A percentile compares a stretch with the other conserved stretches of the same genome.
These are phyloP conservation scores for Cylindrotheca fusiformis DNA, from an alignment of 108 stramenopile species.

Conservation along the genomic window DNA sequence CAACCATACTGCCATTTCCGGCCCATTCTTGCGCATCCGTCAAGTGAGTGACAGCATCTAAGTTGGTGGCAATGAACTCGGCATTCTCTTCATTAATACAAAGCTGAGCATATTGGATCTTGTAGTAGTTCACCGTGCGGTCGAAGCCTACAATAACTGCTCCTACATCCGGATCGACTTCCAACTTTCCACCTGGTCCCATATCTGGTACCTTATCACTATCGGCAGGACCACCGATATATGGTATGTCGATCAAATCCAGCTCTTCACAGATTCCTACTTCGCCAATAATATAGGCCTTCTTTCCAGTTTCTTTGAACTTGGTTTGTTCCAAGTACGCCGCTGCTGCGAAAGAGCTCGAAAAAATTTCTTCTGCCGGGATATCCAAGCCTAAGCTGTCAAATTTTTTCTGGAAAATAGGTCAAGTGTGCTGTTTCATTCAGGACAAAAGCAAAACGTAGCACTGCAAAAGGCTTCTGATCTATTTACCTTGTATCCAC, in stretches of 20 bases:
- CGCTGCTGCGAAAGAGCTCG: constrained; percentile 93
- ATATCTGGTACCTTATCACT: constrained; percentile 81
- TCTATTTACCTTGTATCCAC: background rate
- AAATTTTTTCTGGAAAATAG: constrained; percentile 96
- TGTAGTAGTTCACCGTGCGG: constrained; percentile 96
- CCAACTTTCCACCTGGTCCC: constrained; percentile 84
- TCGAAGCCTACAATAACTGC: constrained; percentile 95
- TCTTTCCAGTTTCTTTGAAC: constrained; percentile 93
- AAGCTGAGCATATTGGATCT: constrained; percentile 97
- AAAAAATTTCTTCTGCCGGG: constrained; percentile 93
- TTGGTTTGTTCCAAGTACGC: constrained; percentile 97
- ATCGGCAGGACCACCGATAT: constrained; percentile 94
- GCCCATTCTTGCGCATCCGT: constrained; percentile 99
- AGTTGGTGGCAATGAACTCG: constrained; percentile 97
- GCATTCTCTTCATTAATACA: constrained; percentile 94
- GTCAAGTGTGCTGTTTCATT: too few relatives aligned
- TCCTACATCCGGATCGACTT: constrained; percentile 90
- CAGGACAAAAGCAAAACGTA: too few relatives aligned
- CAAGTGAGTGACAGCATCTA: constrained; percentile 97
- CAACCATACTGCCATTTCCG: constrained; percentile 96
- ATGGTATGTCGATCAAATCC: constrained; percentile 91
- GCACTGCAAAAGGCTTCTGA: too few relatives aligned
- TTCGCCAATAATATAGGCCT: constrained; percentile 96
- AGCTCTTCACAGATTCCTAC: constrained; percentile 95
- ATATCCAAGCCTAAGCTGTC: constrained; percentile 83